Evolutionary conservation across 2,329 filamentous ascomycete genomes (phyloP).

Genomic region (Xylariaceae sp.): DNA sequence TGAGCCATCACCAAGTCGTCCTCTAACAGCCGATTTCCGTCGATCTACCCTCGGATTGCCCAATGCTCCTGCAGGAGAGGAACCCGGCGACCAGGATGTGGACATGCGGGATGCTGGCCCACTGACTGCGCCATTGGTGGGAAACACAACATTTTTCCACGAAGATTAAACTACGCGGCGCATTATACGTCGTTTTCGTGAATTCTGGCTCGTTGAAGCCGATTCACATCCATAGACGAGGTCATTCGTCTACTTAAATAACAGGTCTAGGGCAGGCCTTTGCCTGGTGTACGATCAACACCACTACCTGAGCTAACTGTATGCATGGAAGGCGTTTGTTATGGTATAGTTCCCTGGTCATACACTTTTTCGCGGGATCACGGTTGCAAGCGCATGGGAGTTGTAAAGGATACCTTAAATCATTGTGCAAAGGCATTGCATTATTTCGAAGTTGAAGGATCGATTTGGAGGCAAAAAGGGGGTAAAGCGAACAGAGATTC

Average conservation of each 20-base stretch:
- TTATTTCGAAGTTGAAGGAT: conserved; percentile 6
- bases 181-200: background rate
- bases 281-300: conserved; percentile 12
- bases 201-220: background rate
- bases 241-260: conserved; percentile 15
- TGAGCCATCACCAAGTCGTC: conserved; percentile 45
- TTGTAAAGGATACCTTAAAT: conserved; percentile 10
- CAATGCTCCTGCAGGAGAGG: conserved; percentile 24
- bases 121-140: conserved; percentile 49
- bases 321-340: conserved; percentile 31
- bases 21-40: conserved; percentile 45
- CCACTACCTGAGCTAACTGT: conserved; percentile 19
- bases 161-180: conserved; percentile 34
- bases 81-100: conserved; percentile 42
- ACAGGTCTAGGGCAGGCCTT: conserved; percentile 8
- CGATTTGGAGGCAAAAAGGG: background rate
- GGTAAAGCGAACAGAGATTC: too few species aligned
- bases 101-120: conserved; percentile 55
- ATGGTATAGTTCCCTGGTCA: too few species aligned
- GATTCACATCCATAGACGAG: too few species aligned
- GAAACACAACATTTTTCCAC: conserved; percentile 48
- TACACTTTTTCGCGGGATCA: conserved; percentile 16
- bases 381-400: conserved; percentile 19
- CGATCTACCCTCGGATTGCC: conserved; percentile 23
- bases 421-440: conserved; percentile 10